Conservation (phyloP, 2,329 filamentous ascomycete genomes). For the Venturia oleaginea region DNA sequence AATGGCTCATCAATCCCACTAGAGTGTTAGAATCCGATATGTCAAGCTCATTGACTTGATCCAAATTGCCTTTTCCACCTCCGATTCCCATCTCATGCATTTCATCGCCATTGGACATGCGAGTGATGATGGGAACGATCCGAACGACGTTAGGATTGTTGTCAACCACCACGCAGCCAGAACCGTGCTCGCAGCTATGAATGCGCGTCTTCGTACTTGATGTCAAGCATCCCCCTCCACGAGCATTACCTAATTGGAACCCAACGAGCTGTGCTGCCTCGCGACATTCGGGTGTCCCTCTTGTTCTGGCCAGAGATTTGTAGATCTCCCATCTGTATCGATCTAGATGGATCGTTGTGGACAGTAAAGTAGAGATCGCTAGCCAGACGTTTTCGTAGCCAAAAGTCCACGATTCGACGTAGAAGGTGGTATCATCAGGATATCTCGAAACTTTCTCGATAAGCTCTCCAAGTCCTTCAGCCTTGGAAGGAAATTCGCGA, state of each 20-base stretch:
- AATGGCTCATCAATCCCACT: slow-evolving; percentile 8
- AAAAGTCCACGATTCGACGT: slow-evolving; percentile 85
- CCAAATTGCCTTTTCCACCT: slow-evolving; percentile 68
- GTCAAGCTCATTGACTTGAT: slow-evolving; percentile 58
- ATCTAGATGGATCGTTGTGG: slow-evolving; percentile 71
- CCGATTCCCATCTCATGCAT: slow-evolving; percentile 68
- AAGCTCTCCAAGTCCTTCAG: slow-evolving; percentile 67
- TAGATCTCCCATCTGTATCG: slow-evolving; percentile 71
- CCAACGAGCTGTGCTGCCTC: slow-evolving; percentile 64
- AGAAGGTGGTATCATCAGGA: slow-evolving; percentile 66
- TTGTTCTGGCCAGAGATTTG: slow-evolving; percentile 40
- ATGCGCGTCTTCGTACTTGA: slow-evolving; percentile 52
- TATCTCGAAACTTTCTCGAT: slow-evolving; percentile 59
- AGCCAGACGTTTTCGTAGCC: slow-evolving; percentile 91
- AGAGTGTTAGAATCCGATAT: background rate
- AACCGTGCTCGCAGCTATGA: slow-evolving; percentile 78
- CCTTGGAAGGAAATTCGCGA: slow-evolving; percentile 52
- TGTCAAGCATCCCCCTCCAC: slow-evolving; percentile 64
- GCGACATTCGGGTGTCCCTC: slow-evolving; percentile 36
- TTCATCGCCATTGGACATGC: slow-evolving; percentile 49
- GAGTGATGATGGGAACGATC: slow-evolving; percentile 70
- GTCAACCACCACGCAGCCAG: slow-evolving; percentile 46
- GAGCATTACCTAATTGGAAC: slow-evolving; percentile 63
- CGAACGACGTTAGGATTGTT: slow-evolving; percentile 51
- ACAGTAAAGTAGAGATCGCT: slow-evolving; percentile 61